phyloP scores from a whole-genome alignment of 352 stramenopile genomes.

The Pythium phragmiticola region DNA sequence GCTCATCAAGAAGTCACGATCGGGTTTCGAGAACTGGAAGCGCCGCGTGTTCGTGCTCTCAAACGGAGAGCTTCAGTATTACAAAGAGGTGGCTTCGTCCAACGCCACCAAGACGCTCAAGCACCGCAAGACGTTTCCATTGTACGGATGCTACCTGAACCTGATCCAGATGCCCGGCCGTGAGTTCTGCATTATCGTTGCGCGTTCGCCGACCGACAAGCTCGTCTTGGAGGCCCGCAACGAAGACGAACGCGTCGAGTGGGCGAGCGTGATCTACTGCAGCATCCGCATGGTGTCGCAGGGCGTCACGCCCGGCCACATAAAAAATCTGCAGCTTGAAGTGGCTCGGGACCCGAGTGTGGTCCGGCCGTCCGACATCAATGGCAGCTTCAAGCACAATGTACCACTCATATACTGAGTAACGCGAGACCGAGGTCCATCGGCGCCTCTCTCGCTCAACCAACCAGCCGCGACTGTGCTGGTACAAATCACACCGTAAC shows the following conservation, averaged over 20 bases:
- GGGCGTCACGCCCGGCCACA: slow-evolving; percentile 80
- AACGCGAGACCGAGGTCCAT: not conserved
- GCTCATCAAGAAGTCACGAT: slow-evolving; percentile 84
- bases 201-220: slow-evolving; percentile 83
- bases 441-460: not conserved
- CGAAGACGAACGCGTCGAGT: slow-evolving; percentile 82
- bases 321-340: slow-evolving; percentile 72
- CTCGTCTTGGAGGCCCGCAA: slow-evolving; percentile 68
- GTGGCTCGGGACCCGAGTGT: slow-evolving; percentile 24
- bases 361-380: slow-evolving; percentile 10
- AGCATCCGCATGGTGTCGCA: slow-evolving; percentile 87
- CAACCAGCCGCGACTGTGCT: slow-evolving; percentile 3
- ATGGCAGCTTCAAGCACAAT: slow-evolving; percentile 23
- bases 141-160: slow-evolving; percentile 85
- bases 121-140: slow-evolving; percentile 81
- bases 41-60: slow-evolving; percentile 74
- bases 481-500: slow-evolving; percentile 13
- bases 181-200: slow-evolving; percentile 80
- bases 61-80: slow-evolving; percentile 83
- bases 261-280: slow-evolving; percentile 86
- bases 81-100: slow-evolving; percentile 56
- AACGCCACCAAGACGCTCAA: slow-evolving; percentile 53
- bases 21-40: slow-evolving; percentile 88
- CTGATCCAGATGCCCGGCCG: slow-evolving; percentile 68
- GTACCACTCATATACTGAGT: slow-evolving; percentile 3